Conservation (phyloP, 768 basidiomycete species). For the Lentinus tigrinus region DNA sequence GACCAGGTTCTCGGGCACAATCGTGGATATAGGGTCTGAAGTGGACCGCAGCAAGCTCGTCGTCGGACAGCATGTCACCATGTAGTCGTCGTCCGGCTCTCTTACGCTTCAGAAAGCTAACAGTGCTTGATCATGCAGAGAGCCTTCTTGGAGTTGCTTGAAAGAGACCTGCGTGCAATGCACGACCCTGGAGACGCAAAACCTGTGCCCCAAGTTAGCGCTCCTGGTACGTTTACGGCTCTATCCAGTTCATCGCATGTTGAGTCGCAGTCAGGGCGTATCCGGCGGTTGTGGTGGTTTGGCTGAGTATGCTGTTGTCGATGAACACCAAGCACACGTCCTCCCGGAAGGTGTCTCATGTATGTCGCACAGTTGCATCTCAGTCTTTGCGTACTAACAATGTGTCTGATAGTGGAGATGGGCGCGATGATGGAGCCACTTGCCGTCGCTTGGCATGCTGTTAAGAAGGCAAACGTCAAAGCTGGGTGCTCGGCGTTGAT, state of each 20-base stretch:
- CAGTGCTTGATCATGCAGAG: neutral
- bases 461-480: slow-evolving; percentile 39
- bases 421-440: slow-evolving; percentile 47
- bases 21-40: neutral
- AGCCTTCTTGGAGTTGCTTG: neutral
- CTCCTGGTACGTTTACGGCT: slow-evolving; percentile 32
- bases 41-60: neutral
- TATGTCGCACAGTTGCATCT: slow-evolving; percentile 20
- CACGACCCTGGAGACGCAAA: neutral
- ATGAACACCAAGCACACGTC: slow-evolving; percentile 35
- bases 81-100: slow-evolving; percentile 3
- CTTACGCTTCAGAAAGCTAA: no score
- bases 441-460: slow-evolving; percentile 44
- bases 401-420: slow-evolving; percentile 36
- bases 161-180: neutral
- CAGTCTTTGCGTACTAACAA: neutral
- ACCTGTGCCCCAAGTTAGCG: slow-evolving; percentile 15
- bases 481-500: slow-evolving; percentile 39
- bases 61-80: slow-evolving; percentile 13
- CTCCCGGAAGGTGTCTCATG: slow-evolving; percentile 39
- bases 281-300: slow-evolving; percentile 42
- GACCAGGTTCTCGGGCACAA: slow-evolving; percentile 8
- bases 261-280: slow-evolving; percentile 30
- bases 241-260: neutral
- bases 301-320: slow-evolving; percentile 38